phyloP scores from a whole-genome alignment of 768 basidiomycete genomes.

The Amanita subjunquillea region DNA sequence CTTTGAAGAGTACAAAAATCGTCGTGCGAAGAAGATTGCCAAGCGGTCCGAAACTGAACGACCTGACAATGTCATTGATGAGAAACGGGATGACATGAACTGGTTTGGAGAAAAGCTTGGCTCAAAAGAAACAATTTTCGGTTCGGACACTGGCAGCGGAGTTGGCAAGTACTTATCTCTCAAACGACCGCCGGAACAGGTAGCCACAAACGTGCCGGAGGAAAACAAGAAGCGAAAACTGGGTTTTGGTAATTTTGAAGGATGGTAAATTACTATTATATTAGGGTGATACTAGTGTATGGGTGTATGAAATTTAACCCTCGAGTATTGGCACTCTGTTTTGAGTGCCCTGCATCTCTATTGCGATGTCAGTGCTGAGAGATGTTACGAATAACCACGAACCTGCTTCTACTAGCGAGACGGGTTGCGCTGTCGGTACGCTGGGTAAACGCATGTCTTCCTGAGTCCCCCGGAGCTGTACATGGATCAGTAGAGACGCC shows the following conservation, averaged over 20 bases:
- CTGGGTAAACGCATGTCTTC: constrained; percentile 37
- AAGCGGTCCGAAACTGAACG: constrained; percentile 33
- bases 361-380: background rate
- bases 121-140: constrained; percentile 20
- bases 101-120: constrained; percentile 90
- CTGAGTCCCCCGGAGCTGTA: constrained; percentile 21
- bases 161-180: constrained; percentile 75
- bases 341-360: background rate
- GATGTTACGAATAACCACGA: background rate
- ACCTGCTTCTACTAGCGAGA: constrained; percentile 21
- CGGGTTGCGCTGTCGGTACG: constrained; percentile 38
- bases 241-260: constrained; percentile 88
- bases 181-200: constrained; percentile 31
- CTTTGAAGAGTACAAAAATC: constrained; percentile 84
- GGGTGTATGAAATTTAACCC: background rate
- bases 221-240: constrained; percentile 76
- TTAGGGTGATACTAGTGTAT: constrained; percentile 1
- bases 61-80: constrained; percentile 23
- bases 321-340: constrained; percentile 1
- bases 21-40: constrained; percentile 71
- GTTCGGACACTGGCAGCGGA: constrained; percentile 29
- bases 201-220: constrained; percentile 16
- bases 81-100: constrained; percentile 62
- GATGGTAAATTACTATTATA: constrained; percentile 41
- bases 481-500: constrained; percentile 5